These are phyloP conservation scores for Prunus salicina DNA, from an alignment of 306 rosid genomes.

Conservation along the genomic window DNA sequence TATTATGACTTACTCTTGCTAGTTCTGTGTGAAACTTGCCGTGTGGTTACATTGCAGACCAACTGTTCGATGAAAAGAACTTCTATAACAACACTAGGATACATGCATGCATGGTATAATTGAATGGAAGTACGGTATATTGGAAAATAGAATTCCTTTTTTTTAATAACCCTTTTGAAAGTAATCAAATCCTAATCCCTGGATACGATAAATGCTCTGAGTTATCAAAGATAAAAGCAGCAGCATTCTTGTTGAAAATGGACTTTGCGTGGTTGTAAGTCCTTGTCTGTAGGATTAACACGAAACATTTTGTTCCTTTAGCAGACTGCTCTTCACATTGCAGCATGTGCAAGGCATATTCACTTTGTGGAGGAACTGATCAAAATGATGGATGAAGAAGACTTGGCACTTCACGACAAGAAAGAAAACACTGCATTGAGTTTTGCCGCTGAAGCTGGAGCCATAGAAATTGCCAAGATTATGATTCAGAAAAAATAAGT, in stretches of 20 bases:
- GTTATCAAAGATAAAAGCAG: neutral
- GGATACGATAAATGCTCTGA: neutral
- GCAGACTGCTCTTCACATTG: conserved; percentile 20
- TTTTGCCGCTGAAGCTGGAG: conserved; percentile 17
- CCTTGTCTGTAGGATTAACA: neutral
- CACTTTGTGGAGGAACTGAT: conserved; percentile 20
- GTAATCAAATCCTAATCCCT: neutral
- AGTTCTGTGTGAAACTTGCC: no score
- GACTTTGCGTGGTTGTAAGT: neutral
- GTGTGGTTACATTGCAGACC: neutral
- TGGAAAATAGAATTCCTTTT: neutral
- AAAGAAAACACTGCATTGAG: conserved; percentile 12
- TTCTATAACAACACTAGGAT: neutral
- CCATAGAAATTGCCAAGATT: conserved; percentile 3
- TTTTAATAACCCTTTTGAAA: neutral
- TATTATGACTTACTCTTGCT: no score
- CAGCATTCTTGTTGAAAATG: neutral
- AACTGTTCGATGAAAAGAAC: neutral
- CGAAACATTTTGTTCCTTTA: neutral
- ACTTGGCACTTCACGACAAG: neutral
- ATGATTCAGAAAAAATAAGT: neutral
- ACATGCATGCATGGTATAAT: no score
- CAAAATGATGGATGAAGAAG: neutral
- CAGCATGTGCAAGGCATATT: neutral
- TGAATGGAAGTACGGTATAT: neutral